Percentiles rank a stretch among this genome's conserved stretches.
Conservation (phyloP, 73 alveolate genomes). For the Blepharisma stoltei region DNA sequence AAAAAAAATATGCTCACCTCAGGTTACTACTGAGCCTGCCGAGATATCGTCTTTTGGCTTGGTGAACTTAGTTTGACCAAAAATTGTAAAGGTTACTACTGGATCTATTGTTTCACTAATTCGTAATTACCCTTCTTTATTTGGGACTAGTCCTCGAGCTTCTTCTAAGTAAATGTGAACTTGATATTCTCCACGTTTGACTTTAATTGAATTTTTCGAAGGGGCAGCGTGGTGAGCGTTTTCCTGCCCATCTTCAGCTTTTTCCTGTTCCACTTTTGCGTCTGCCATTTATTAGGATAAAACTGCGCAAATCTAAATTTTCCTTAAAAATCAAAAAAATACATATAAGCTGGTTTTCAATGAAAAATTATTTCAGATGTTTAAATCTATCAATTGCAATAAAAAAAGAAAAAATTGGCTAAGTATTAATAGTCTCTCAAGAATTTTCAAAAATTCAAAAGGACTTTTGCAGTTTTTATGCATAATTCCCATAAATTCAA, state of each 20-base stretch:
- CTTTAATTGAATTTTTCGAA: background rate
- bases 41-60: conserved; percentile 68
- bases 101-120: conserved; percentile 69
- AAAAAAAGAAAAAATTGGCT: too few species aligned
- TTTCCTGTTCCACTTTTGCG: background rate
- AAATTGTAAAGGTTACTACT: conserved; percentile 48
- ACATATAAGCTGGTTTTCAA: too few species aligned
- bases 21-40: conserved; percentile 45
- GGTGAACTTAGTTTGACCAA: conserved; percentile 61
- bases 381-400: too few species aligned
- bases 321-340: too few species aligned
- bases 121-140: conserved; percentile 34
- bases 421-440: too few species aligned
- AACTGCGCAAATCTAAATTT: too few species aligned
- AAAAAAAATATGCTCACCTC: conserved; percentile 83
- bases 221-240: too few species aligned
- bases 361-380: too few species aligned
- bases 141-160: conserved; percentile 54
- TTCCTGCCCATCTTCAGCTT: background rate
- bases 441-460: too few species aligned
- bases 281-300: background rate
- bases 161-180: conserved; percentile 57
- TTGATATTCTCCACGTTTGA: conserved; percentile 42
- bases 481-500: too few species aligned
- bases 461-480: too few species aligned